phyloP scores from a whole-genome alignment of 768 basidiomycete genomes.

The Agrocybe pediades region DNA sequence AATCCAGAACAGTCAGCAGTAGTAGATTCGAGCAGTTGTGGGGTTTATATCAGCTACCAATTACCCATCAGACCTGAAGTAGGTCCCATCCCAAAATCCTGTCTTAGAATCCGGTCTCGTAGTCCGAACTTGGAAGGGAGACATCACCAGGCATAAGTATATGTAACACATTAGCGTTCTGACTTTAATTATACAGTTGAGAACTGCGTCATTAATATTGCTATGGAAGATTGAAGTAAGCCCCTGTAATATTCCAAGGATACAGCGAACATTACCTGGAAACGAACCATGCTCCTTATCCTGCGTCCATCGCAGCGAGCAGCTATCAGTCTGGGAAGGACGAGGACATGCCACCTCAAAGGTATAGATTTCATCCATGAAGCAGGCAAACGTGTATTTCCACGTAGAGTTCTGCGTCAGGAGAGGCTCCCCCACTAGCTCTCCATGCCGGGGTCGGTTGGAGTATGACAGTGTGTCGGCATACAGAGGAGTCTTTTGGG shows the following conservation, averaged over 20 bases:
- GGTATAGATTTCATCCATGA: constrained; percentile 6
- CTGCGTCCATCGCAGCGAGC: constrained; percentile 2
- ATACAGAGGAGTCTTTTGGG: neutral
- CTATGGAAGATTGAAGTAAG: neutral
- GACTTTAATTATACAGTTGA: constrained; percentile 1
- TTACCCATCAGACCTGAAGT: no score
- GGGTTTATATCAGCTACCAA: no score
- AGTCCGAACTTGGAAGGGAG: no score
- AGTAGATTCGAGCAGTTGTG: no score
- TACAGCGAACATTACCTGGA: neutral
- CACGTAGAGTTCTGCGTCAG: constrained; percentile 2
- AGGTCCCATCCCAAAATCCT: no score
- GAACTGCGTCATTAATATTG: constrained; percentile 3
- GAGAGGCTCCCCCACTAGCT: neutral
- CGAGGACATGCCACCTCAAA: constrained; percentile 5
- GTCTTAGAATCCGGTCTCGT: no score
- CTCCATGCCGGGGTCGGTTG: neutral
- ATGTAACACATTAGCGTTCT: no score
- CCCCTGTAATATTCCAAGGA: neutral
- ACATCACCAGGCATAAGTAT: no score
- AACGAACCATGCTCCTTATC: constrained; percentile 3
- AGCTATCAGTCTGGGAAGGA: neutral
- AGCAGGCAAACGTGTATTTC: neutral
- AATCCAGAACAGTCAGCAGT: no score
- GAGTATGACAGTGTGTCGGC: constrained; percentile 1